Evolutionary conservation across 1,139 yeast species (phyloP), one percentile per base, ranked within the genome.

Genomic region (Candida mesenterica): DNA sequence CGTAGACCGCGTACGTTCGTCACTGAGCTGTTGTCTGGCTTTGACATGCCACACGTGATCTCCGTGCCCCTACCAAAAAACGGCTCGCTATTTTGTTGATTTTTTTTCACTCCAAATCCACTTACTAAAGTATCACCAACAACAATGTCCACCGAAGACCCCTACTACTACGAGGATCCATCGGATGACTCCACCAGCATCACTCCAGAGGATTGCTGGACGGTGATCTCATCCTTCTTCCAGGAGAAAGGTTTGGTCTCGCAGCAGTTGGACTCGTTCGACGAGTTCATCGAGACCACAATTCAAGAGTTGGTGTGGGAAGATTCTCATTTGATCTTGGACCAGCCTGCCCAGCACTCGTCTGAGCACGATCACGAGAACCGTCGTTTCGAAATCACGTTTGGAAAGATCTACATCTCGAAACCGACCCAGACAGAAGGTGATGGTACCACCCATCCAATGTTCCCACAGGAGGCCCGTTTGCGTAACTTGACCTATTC

Each of bases 341-440:
- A 94, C 65, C 97, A 92, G 64, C 95, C 97, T 10, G 98, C 98
- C 20, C 98, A 94, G 64, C 97, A 92, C 57, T 84, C 95, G 3
- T 82, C 94, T 19, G 96, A 88, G 49, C 77, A 79, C 40, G 97
- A 92, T 60, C 85, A 87, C 57, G 80, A 87, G 51, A 89, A 87
- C 62, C 82, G 89, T 62, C 79, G 97, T 47, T 94, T 88, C 57
- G 97, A 90, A 63, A 92, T 94, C 56, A 81, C 90, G 19, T 94
- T 94, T 65, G 99, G 98, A 46, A 94, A 92, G 62, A 92, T 94
- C 54, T 94, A 87, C 62, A 80, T 94, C 49, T 89, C 97, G 27
- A 87, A 92, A 54, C 98, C 99, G 28, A 88, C 96, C 34, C 96
- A 92, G 78, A 94, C 97, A 15, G 99, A 94, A 68, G 96, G 97